phyloP scores from a whole-genome alignment of 1,284 basidiomycete genomes.

The Cutaneotrichosporon sp. region DNA sequence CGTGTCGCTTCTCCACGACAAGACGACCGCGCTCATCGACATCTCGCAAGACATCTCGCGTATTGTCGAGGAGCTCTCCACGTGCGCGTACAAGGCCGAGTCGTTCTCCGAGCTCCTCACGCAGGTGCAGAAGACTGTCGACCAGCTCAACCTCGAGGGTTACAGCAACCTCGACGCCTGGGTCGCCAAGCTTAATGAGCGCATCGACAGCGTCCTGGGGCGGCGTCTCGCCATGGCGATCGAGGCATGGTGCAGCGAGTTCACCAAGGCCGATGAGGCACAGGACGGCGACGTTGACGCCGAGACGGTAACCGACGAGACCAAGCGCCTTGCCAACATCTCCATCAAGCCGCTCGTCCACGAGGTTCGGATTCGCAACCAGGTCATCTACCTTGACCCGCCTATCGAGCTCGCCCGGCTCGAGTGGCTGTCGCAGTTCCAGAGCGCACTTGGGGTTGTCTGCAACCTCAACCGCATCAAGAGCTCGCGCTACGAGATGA shows the following conservation, averaged over 20 bases:
- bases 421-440: conserved; percentile 87
- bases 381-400: conserved; percentile 97
- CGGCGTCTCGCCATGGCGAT: conserved; percentile 77
- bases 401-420: conserved; percentile 92
- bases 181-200: conserved; percentile 84
- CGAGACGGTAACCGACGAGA: neutral
- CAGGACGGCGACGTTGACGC: conserved; percentile 71
- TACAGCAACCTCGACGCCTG: conserved; percentile 97
- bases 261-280: conserved; percentile 69
- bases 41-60: conserved; percentile 82
- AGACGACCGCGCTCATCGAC: conserved; percentile 90
- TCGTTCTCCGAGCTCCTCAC: conserved; percentile 76
- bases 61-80: conserved; percentile 80
- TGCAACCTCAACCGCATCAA: conserved; percentile 85
- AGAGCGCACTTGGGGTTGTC: conserved; percentile 85
- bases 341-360: conserved; percentile 78
- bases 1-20: conserved; percentile 88
- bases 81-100: conserved; percentile 79
- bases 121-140: conserved; percentile 87
- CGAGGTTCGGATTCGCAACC: conserved; percentile 96
- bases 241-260: conserved; percentile 83
- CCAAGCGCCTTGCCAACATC: neutral
- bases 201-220: conserved; percentile 81
- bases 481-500: conserved; percentile 94
- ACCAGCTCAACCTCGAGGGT: conserved; percentile 90